These are phyloP conservation scores for Diplodia scrobiculata DNA, from an alignment of 2,329 filamentous ascomycete genomes.

Conservation along the genomic window DNA sequence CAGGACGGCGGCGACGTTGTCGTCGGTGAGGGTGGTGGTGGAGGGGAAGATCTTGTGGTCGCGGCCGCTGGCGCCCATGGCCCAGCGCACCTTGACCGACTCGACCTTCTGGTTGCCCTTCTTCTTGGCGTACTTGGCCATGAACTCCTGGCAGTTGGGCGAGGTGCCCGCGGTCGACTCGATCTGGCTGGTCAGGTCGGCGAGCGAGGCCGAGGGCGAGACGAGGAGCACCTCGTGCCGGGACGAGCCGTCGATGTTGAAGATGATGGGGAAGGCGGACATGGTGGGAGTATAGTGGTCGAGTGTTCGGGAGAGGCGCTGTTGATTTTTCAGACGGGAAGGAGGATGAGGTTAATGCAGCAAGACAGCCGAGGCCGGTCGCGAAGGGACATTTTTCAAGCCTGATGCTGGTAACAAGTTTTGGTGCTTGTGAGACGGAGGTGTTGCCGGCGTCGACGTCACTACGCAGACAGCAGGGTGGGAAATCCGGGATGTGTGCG, in stretches of 20 bases:
- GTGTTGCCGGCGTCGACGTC: not conserved
- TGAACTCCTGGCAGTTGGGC: slow-evolving; percentile 42
- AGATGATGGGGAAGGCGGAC: slow-evolving; percentile 38
- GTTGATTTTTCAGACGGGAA: not conserved
- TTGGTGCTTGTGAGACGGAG: not conserved
- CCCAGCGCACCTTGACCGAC: slow-evolving; percentile 42
- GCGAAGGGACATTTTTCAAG: not conserved
- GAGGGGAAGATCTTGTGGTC: slow-evolving; percentile 41
- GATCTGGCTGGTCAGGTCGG: slow-evolving; percentile 30
- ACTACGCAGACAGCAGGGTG: slow-evolving; percentile 15
- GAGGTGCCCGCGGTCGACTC: slow-evolving; percentile 32
- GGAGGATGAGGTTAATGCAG: not conserved
- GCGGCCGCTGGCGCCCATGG: slow-evolving; percentile 33
- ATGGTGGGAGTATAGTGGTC: not conserved
- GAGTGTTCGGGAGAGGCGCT: not conserved
- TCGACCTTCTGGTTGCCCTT: slow-evolving; percentile 36
- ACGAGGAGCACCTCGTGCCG: slow-evolving; percentile 41
- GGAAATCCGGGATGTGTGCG: not conserved
- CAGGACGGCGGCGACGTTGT: slow-evolving; percentile 40
- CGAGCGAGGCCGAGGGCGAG: slow-evolving; percentile 24
- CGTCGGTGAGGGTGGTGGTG: slow-evolving; percentile 41
- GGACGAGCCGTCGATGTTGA: slow-evolving; percentile 41
- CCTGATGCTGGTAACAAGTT: slow-evolving; percentile 9
- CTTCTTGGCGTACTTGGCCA: slow-evolving; percentile 43
- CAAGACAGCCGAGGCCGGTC: not conserved